Evolutionary conservation across 148 eudicot genomes (phyloP), one percentile per base, ranked within the genome.

Genomic region (Hydrangea macrophylla): DNA sequence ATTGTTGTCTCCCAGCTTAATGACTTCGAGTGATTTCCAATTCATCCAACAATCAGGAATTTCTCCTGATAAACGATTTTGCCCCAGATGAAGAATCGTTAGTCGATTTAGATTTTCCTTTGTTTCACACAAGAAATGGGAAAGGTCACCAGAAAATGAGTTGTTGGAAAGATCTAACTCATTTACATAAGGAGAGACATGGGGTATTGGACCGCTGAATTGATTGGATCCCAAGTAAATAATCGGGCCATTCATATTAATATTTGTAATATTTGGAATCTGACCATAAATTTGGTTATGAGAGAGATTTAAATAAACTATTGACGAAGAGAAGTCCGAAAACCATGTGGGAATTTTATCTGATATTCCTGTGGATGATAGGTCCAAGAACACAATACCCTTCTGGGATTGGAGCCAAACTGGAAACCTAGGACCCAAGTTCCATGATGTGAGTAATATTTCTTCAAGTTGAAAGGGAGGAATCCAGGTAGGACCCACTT

Each of bases 1-100:
- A 9, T 63, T 9, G 22, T 78, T 78, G 55, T 64, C 13, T 8
- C 55, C 75, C 33, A 78, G 2, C 9, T 53, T 51, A n/a, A 78
- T 5, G 18, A 15, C 3, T 1, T 1, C 0, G 25, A 73, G 40
- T 0, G 1, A 0, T 24, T 56, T 7, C 72, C 72, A 69, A 8
- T 20, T 27, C 26, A 2, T 31, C 31, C 44, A 70, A 32, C 73
- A 70, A 2, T 70, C 71, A 1, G 81, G 74, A 55, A 73, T 55
- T 36, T 28, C 56, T 1, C 71, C 71, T 1, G 51, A 54, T 3
- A 75, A 50, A 12, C 5, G 32, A 55, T 69, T 62, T 57, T 9
- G 20, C 15, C 45, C 42, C 1, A 71, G 62, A 63, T 62, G 59
- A 37, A 71, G 75, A 56, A 71, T 63, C 17, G 10, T 0, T 27